phyloP scores from a whole-genome alignment of 179 eudicot genomes.

The Vitellaria paradoxa region DNA sequence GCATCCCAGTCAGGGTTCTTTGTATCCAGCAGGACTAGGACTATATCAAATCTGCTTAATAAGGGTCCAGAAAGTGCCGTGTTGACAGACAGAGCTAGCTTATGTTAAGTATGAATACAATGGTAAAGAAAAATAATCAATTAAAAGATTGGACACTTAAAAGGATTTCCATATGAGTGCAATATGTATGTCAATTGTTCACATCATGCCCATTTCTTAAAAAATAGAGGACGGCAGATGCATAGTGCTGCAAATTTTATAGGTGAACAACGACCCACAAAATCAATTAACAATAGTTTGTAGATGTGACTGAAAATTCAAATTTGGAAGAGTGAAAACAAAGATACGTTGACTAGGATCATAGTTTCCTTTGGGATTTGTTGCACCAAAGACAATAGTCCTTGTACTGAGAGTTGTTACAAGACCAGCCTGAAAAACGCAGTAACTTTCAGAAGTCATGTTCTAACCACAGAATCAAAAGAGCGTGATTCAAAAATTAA shows the following conservation, averaged over 20 bases:
- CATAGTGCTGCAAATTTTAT: background rate
- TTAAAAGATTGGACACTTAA: background rate
- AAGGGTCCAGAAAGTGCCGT: constrained; percentile 95
- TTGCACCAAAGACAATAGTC: constrained; percentile 93
- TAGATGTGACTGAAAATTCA: background rate
- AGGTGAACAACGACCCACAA: background rate
- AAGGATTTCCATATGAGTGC: background rate
- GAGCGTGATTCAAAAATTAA: background rate
- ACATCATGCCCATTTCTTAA: background rate
- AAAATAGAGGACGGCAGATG: background rate
- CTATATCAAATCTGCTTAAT: constrained; percentile 93
- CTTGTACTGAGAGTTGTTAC: constrained; percentile 89
- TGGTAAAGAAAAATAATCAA: background rate
- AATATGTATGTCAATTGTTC: background rate
- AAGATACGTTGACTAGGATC: constrained; percentile 73
- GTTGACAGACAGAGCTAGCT: constrained; percentile 75
- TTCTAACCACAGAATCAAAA: background rate
- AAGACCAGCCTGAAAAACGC: constrained; percentile 73
- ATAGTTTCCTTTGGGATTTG: constrained; percentile 96
- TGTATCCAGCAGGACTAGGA: constrained; percentile 81
- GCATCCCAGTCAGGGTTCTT: constrained; percentile 97
- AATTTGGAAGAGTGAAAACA: background rate
- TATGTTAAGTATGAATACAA: constrained; percentile 22
- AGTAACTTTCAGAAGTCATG: constrained; percentile 6
- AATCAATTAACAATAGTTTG: background rate